A percentile compares a stretch with the other conserved stretches of the same genome.
phyloP scores from a whole-genome alignment of 192 early-diverging fungal genomes.

The Gonapodya sp. region DNA sequence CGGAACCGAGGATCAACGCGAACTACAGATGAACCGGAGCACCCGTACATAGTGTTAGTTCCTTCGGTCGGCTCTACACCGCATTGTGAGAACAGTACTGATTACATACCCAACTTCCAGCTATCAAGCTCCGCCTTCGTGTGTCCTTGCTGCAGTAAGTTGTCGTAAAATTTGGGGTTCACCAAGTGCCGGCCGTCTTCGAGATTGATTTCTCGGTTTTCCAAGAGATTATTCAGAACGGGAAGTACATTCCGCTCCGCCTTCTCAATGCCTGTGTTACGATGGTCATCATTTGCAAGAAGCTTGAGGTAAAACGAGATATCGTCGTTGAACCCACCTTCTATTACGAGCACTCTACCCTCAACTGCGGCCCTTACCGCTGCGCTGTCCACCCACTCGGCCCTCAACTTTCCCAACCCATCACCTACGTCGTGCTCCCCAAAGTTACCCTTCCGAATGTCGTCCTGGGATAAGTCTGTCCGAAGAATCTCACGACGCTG shows the following conservation, averaged over 20 bases:
- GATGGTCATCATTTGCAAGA: conserved; percentile 17
- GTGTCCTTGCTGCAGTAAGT: conserved; percentile 33
- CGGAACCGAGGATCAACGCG: conserved; percentile 54
- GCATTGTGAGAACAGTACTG: not conserved
- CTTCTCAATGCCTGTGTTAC: conserved; percentile 60
- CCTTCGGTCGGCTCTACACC: no score
- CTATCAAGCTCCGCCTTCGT: conserved; percentile 32
- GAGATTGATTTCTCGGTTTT: conserved; percentile 76
- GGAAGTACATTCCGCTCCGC: conserved; percentile 77
- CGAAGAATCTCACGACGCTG: conserved; percentile 64
- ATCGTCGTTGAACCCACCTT: not conserved
- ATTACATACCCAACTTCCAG: conserved; percentile 25
- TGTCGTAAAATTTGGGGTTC: conserved; percentile 52
- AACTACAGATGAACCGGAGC: conserved; percentile 34
- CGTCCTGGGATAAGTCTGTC: conserved; percentile 47
- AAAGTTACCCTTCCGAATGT: conserved; percentile 45
- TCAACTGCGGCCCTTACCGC: conserved; percentile 5
- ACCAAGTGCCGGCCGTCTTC: conserved; percentile 73
- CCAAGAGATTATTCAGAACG: conserved; percentile 73
- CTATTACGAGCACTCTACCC: conserved; percentile 3
- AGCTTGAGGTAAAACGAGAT: not conserved
- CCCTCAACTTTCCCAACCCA: not conserved
- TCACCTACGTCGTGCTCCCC: not conserved
- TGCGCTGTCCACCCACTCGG: conserved; percentile 33
- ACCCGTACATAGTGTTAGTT: not conserved